phyloP scores from a whole-genome alignment of 2,329 filamentous ascomycete genomes.

The Exophiala sp. region DNA sequence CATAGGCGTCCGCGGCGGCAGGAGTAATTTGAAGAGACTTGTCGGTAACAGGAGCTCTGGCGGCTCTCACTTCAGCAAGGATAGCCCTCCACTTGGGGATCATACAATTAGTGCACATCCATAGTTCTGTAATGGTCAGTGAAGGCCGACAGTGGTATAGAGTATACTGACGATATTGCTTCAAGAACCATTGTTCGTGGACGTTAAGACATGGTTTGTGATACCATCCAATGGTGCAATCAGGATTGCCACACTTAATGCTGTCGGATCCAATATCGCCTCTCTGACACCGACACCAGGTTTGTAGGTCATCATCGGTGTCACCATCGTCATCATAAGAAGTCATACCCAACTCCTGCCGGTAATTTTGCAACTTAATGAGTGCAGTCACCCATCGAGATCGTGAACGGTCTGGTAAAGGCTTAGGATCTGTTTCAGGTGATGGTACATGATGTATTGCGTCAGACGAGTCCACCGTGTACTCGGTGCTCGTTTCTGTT shows the following conservation, averaged over 20 bases:
- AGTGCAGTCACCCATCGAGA: no score
- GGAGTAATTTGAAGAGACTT: background rate
- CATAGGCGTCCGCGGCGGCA: background rate
- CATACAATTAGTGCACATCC: slow-evolving; percentile 1
- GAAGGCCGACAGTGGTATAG: background rate
- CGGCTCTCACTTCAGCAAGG: background rate
- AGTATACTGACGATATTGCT: background rate
- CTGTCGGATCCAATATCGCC: background rate
- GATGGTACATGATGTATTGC: no score
- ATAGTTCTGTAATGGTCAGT: background rate
- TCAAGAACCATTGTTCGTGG: background rate
- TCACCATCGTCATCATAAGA: background rate
- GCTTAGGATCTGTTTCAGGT: no score
- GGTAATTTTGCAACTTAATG: no score
- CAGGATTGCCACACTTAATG: slow-evolving; percentile 1
- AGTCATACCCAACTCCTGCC: no score
- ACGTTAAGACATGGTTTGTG: background rate
- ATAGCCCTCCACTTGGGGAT: background rate
- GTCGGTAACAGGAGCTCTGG: no score
- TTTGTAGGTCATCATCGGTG: background rate
- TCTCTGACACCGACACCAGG: slow-evolving; percentile 1
- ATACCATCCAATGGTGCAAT: slow-evolving; percentile 2
- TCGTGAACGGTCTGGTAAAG: no score
- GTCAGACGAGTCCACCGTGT: no score
- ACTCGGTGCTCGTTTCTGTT: no score